Base-by-base conservation (phyloP, 2,329 filamentous ascomycete species). In the Claviceps pazoutovae region DNA sequence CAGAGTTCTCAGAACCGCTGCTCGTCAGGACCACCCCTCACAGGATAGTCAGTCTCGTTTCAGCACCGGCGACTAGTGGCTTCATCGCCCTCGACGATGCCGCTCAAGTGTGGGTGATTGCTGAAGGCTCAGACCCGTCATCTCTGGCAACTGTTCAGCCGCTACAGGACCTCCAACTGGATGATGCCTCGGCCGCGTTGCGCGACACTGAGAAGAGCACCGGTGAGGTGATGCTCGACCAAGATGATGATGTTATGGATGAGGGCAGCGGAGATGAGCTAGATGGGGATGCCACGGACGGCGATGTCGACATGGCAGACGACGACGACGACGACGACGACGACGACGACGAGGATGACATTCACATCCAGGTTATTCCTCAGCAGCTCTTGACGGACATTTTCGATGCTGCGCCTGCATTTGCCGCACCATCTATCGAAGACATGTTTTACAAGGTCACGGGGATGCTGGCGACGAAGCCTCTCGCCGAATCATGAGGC, bases 401-500 rank as follows among this genome's bases (percentile, higher is more conserved):
- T 39, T 88, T 90, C 56, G 83, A 88, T 56, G 73, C 75, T 14
- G 80, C 80, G 2, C 80, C 83, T 2, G 77, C 82, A 3, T 85
- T 84, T 61, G 82, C 83, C 0, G 75, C 84, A 60, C 82, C 83
- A 21, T 79, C 84, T 11, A 78, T 90, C 21, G 80, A 84, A 64
- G 85, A 88, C 56, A 76, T 88, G 69, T 89, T 90, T 62, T 81
- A 84, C 64, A 79, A 82, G 64, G 82, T 91, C 41, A 77, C 84
- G 13, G 78, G 61, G 46, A 59, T 69, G 9, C 80, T 85, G 62
- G 75, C 78, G 1, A 70, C 76, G 54, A 83, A 79, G 53, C 47
- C 50, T 41, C 45, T 51, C 26, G 53, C 30, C 17, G 45, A 51
- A 42, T 38, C 41, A 23, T 43, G 41, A 43, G 19, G 11, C 41